phyloP scores from a whole-genome alignment of 805 yeast species.

The Monosporozyma unispora region DNA sequence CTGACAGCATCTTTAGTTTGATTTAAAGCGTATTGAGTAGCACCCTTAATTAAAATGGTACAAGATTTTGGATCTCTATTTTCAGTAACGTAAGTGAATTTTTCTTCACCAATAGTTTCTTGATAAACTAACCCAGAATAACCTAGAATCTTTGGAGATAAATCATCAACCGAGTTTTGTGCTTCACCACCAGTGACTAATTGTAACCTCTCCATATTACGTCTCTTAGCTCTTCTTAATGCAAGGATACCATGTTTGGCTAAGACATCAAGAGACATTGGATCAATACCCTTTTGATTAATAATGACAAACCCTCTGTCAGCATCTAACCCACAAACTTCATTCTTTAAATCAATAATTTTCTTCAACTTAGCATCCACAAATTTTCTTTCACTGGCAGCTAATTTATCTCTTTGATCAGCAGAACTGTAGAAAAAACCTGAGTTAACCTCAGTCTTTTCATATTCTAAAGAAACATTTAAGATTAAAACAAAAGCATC shows the following conservation, averaged over 20 bases:
- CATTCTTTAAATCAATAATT: slow-evolving; percentile 86
- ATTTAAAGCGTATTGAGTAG: slow-evolving; percentile 76
- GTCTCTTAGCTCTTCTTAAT: slow-evolving; percentile 93
- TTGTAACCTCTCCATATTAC: slow-evolving; percentile 98
- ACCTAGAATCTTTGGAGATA: slow-evolving; percentile 72
- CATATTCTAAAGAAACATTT: slow-evolving; percentile 92
- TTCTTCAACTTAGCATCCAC: slow-evolving; percentile 89
- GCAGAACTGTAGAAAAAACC: slow-evolving; percentile 92
- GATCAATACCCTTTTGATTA: slow-evolving; percentile 98
- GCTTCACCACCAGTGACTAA: slow-evolving; percentile 96
- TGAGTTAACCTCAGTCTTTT: slow-evolving; percentile 94
- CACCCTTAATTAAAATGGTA: slow-evolving; percentile 87
- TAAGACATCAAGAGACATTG: slow-evolving; percentile 89
- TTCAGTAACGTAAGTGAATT: slow-evolving; percentile 91
- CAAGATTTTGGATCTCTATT: slow-evolving; percentile 82
- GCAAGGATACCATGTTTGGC: slow-evolving; percentile 92
- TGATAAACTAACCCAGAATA: slow-evolving; percentile 86
- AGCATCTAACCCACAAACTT: slow-evolving; percentile 71
- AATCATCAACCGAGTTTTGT: slow-evolving; percentile 92
- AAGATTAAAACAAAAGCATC: slow-evolving; percentile 81
- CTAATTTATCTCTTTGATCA: slow-evolving; percentile 91
- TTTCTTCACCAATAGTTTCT: slow-evolving; percentile 92
- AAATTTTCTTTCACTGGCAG: slow-evolving; percentile 84
- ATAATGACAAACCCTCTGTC: slow-evolving; percentile 82
- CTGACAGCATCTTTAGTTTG: slow-evolving; percentile 96